phyloP scores from a whole-genome alignment of 1,139 yeast genomes.

The Kodamaea plutei region DNA sequence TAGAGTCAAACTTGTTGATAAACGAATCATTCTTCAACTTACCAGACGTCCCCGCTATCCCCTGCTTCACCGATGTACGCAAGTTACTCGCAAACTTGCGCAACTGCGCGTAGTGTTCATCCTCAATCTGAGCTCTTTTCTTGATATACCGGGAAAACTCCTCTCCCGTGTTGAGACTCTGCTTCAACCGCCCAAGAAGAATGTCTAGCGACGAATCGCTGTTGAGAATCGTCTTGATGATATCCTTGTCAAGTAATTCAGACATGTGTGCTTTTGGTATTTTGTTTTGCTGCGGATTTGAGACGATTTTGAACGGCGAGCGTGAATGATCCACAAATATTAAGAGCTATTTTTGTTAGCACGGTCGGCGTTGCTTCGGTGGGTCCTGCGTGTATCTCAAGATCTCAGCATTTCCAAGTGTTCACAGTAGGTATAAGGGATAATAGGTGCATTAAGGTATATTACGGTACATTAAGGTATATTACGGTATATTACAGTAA shows the following conservation, averaged over 20 bases:
- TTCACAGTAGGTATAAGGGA: too few species aligned
- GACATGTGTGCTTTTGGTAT: conserved; percentile 11
- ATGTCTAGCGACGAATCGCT: conserved; percentile 54
- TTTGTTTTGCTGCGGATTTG: conserved; percentile 4
- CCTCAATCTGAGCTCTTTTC: conserved; percentile 75
- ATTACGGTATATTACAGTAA: too few species aligned
- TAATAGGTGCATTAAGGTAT: too few species aligned
- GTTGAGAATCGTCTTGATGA: conserved; percentile 29
- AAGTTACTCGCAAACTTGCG: conserved; percentile 61
- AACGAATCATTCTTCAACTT: conserved; percentile 68
- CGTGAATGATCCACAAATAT: too few species aligned
- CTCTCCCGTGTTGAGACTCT: conserved; percentile 74
- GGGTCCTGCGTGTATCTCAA: too few species aligned
- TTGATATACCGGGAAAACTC: conserved; percentile 78
- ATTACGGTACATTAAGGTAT: too few species aligned
- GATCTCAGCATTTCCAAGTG: too few species aligned
- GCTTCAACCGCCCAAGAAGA: conserved; percentile 69
- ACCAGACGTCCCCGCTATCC: conserved; percentile 11
- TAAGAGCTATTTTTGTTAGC: too few species aligned
- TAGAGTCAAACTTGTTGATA: conserved; percentile 57
- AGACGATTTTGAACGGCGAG: too few species aligned
- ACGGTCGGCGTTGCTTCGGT: too few species aligned
- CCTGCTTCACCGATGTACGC: conserved; percentile 46
- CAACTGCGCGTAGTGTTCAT: conserved; percentile 70
- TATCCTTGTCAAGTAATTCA: conserved; percentile 26